Conservation (phyloP, 1,284 basidiomycete species). For the Trichosporon sp. region DNA sequence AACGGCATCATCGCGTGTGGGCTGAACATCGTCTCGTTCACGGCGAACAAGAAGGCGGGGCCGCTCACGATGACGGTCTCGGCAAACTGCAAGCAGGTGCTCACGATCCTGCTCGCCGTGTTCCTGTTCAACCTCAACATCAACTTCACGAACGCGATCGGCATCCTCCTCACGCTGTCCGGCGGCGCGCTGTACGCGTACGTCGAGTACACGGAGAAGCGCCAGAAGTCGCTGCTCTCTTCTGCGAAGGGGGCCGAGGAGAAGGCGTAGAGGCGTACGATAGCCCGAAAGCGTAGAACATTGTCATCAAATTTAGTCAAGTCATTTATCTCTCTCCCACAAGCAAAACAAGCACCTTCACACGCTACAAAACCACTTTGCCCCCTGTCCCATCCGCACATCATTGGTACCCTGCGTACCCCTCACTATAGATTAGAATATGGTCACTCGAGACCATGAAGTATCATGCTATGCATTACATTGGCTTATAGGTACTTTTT, state of each 20-base stretch:
- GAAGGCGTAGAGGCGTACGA: constrained; percentile 4
- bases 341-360: background rate
- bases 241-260: background rate
- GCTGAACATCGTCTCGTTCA: constrained; percentile 85
- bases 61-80: constrained; percentile 51
- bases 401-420: background rate
- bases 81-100: constrained; percentile 75
- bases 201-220: constrained; percentile 65
- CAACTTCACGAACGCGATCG: constrained; percentile 68
- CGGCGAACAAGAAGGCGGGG: constrained; percentile 82
- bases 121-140: constrained; percentile 75
- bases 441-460: background rate
- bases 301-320: constrained; percentile 1
- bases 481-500: background rate
- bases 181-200: constrained; percentile 78
- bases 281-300: background rate
- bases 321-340: background rate
- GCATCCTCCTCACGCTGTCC: constrained; percentile 71
- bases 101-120: constrained; percentile 81
- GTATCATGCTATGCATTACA: constrained; percentile 1
- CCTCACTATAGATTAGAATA: background rate
- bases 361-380: background rate
- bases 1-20: constrained; percentile 85
- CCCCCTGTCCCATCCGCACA: background rate
- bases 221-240: constrained; percentile 21